These are phyloP conservation scores for Kuraishia capsulata DNA, from an alignment of 805 yeast genomes.

Conservation along the genomic window DNA sequence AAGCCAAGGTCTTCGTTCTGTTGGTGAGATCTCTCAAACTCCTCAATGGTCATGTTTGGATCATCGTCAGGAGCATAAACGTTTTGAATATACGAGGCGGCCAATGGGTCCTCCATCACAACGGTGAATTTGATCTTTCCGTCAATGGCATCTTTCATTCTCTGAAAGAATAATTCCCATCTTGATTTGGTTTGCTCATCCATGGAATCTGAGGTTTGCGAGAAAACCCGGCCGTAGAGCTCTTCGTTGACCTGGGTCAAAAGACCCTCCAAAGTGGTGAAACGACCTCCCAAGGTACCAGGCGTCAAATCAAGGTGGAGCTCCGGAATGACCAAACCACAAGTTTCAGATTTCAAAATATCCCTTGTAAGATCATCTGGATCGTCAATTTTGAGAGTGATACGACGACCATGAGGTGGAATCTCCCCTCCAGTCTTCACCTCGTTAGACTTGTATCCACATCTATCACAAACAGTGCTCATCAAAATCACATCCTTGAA, in stretches of 20 bases:
- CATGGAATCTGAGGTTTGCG: conserved; percentile 89
- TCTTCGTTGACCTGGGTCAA: conserved; percentile 85
- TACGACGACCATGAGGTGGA: conserved; percentile 73
- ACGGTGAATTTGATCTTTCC: conserved; percentile 82
- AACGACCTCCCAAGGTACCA: conserved; percentile 96
- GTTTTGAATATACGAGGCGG: conserved; percentile 91
- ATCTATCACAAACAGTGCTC: conserved; percentile 86
- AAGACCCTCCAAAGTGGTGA: conserved; percentile 94
- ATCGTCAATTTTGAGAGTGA: conserved; percentile 70
- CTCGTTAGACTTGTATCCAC: conserved; percentile 96
- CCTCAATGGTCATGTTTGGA: conserved; percentile 90
- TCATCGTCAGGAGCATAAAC: conserved; percentile 98
- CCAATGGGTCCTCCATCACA: conserved; percentile 88
- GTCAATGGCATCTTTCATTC: conserved; percentile 65
- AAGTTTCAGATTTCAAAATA: conserved; percentile 88
- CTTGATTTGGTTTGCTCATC: conserved; percentile 63
- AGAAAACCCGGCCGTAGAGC: conserved; percentile 73
- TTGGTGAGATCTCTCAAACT: conserved; percentile 78
- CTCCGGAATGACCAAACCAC: conserved; percentile 82
- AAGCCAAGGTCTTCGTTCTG: conserved; percentile 92
- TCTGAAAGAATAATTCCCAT: conserved; percentile 75
- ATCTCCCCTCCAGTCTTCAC: conserved; percentile 98
- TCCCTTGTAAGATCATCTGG: conserved; percentile 93
- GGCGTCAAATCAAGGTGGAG: conserved; percentile 83
- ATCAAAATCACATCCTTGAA: conserved; percentile 95